Evolutionary conservation across 2,329 filamentous ascomycete genomes (phyloP), one percentile per base, ranked within the genome.

Genomic region (Cladophialophora yegresii): DNA sequence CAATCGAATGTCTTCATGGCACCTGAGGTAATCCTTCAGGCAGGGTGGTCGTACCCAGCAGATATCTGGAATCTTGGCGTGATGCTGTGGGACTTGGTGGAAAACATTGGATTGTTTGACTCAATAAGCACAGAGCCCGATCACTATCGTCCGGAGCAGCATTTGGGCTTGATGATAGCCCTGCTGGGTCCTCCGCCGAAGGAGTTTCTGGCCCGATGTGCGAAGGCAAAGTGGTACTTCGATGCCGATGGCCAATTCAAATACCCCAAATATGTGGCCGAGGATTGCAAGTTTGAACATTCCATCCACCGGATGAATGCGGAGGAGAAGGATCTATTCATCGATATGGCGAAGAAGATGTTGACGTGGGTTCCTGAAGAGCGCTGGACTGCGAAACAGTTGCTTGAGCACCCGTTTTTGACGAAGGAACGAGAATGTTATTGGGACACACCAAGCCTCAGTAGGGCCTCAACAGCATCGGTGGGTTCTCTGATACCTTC

Each of bases 61-160:
- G 77, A 79, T 71, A 77, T 80, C 60, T 79, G 76, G 77, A 79
- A 78, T 67, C 62, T 79, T 58, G 75, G 75, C 63, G 72, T 76
- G 65, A 65, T 80, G 66, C 61, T 78, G 47, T 79, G 74, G 76
- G 74, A 79, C 73, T 69, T 79, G 60, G 71, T 77, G 23, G 72
- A 74, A 71, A 72, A 72, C 30, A 74, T 73, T 71, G 75, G 76
- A 58, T 67, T 78, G 63, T 79, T 78, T 62, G 72, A 60, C 59
- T 70, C 74, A 66, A 75, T 77, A 20, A 66, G 76, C 70, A 70
- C 75, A 67, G 45, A 73, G 65, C 28, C 76, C 49, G 74, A 74
- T 64, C 67, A 68, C 26, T 80, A 80, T 54, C 71, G 74, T 70
- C 70, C 75, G 45, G 76, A 74, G 72, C 49, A 71, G 56, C 76